phyloP scores from a whole-genome alignment of 768 basidiomycete genomes.

The Suillus bovinus region DNA sequence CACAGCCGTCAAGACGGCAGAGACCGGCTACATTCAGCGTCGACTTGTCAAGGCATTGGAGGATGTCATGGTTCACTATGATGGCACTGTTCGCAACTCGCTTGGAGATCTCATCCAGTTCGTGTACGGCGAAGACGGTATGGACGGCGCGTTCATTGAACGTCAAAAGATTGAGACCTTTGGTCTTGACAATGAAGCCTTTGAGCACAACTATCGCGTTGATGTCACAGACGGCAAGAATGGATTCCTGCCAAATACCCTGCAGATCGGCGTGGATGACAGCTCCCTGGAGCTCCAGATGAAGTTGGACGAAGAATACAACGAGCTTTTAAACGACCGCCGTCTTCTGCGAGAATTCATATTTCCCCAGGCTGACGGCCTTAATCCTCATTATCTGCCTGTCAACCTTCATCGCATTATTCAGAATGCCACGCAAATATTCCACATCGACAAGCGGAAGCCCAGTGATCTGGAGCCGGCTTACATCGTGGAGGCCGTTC shows the following conservation, averaged over 20 bases:
- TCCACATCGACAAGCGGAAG: constrained; percentile 94
- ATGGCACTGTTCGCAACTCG: constrained; percentile 97
- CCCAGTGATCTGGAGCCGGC: constrained; percentile 89
- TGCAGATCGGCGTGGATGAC: constrained; percentile 89
- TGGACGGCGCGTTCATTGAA: constrained; percentile 98
- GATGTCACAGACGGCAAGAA: constrained; percentile 85
- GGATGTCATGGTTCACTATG: constrained; percentile 96
- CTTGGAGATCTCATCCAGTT: constrained; percentile 96
- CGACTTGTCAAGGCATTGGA: constrained; percentile 97
- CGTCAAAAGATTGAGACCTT: constrained; percentile 92
- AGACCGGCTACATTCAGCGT: constrained; percentile 98
- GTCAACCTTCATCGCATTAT: constrained; percentile 96
- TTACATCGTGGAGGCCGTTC: constrained; percentile 81
- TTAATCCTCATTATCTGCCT: constrained; percentile 81
- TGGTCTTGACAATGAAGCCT: constrained; percentile 75
- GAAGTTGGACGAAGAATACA: constrained; percentile 79
- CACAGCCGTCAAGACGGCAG: constrained; percentile 99
- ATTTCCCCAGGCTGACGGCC: constrained; percentile 75
- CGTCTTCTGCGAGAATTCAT: constrained; percentile 75
- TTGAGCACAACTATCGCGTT: constrained; percentile 92
- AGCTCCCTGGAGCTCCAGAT: constrained; percentile 80
- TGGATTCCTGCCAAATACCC: constrained; percentile 75
- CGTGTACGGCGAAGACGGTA: constrained; percentile 97
- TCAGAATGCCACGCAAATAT: constrained; percentile 94
- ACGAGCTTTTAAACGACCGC: constrained; percentile 72